Conservation (phyloP, 2,329 filamentous ascomycete species). For the Nigrograna mackinnonii region DNA sequence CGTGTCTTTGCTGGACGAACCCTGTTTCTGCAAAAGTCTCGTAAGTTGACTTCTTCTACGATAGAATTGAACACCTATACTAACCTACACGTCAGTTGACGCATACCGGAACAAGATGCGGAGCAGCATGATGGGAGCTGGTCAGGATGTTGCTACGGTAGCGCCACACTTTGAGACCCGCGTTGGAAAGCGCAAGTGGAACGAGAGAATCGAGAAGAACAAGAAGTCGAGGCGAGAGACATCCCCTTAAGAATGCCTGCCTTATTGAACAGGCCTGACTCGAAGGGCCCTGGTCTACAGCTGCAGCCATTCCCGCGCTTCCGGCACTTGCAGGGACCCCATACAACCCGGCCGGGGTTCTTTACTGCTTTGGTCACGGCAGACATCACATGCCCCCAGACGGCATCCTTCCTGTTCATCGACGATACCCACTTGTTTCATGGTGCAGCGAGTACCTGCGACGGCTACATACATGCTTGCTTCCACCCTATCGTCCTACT, state of each 20-base stretch:
- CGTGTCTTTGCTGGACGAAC: conserved; percentile 85
- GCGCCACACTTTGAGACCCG: conserved; percentile 89
- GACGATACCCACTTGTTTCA: conserved; percentile 23
- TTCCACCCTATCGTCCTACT: neutral
- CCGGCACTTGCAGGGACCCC: conserved; percentile 36
- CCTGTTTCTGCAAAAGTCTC: conserved; percentile 85
- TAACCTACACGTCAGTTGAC: conserved; percentile 66
- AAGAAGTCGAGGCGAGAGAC: conserved; percentile 43
- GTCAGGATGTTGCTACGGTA: conserved; percentile 73
- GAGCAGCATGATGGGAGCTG: conserved; percentile 75
- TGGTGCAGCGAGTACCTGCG: conserved; percentile 17
- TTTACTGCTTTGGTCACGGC: conserved; percentile 28
- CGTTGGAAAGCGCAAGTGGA: conserved; percentile 73
- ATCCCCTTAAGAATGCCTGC: conserved; percentile 39
- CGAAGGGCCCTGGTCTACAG: conserved; percentile 26
- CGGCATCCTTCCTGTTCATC: conserved; percentile 13
- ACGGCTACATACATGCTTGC: neutral
- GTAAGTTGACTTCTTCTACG: too few relatives aligned
- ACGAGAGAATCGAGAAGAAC: conserved; percentile 49
- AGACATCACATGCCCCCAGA: conserved; percentile 20
- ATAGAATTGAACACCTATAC: too few relatives aligned
- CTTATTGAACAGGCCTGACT: conserved; percentile 20
- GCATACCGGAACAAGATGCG: conserved; percentile 92
- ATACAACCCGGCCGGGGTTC: conserved; percentile 33
- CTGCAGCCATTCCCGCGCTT: conserved; percentile 34